A percentile compares a stretch with the other conserved stretches of the same genome.
Conservation (phyloP, 164 flowering plant species). For the Aristolochia californica region DNA sequence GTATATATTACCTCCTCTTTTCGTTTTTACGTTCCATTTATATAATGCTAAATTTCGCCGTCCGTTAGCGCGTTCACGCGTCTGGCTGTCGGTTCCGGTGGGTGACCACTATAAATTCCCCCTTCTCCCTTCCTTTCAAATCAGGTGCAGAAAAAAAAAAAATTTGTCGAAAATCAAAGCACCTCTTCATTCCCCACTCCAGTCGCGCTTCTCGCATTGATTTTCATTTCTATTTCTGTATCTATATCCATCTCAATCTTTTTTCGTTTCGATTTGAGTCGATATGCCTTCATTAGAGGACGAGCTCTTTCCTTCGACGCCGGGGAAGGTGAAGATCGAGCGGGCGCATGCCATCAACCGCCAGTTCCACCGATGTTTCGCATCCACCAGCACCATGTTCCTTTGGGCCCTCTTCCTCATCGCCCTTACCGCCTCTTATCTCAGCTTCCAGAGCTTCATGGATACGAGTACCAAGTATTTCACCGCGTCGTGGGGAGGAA, state of each 20-base stretch:
- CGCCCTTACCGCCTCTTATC: conserved; percentile 14
- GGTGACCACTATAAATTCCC: conserved; percentile 7
- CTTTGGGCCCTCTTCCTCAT: conserved; percentile 27
- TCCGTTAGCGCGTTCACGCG: conserved; percentile 16
- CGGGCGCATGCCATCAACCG: conserved; percentile 16
- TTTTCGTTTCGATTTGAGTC: not conserved
- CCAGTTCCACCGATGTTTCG: conserved; percentile 13
- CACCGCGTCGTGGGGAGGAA: conserved; percentile 15
- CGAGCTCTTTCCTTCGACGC: conserved; percentile 29
- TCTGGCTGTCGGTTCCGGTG: no score
- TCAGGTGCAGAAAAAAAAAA: conserved; percentile 11
- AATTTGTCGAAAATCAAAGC: no score
- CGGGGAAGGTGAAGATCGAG: conserved; percentile 34
- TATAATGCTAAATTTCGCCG: conserved; percentile 2
- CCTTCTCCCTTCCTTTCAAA: not conserved
- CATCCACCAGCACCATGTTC: conserved; percentile 17
- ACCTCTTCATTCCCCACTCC: not conserved
- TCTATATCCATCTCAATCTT: no score
- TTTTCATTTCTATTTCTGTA: no score
- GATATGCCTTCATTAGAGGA: conserved; percentile 15
- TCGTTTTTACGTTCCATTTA: not conserved
- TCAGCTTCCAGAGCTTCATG: conserved; percentile 13
- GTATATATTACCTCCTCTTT: not conserved
- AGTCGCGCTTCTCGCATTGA: no score
- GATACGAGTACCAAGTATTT: conserved; percentile 11